These are phyloP conservation scores for slime mould (Dictyostelium discoideum) DNA, from an alignment of 78 protist genomes.

Conservation along the genomic window DNA sequence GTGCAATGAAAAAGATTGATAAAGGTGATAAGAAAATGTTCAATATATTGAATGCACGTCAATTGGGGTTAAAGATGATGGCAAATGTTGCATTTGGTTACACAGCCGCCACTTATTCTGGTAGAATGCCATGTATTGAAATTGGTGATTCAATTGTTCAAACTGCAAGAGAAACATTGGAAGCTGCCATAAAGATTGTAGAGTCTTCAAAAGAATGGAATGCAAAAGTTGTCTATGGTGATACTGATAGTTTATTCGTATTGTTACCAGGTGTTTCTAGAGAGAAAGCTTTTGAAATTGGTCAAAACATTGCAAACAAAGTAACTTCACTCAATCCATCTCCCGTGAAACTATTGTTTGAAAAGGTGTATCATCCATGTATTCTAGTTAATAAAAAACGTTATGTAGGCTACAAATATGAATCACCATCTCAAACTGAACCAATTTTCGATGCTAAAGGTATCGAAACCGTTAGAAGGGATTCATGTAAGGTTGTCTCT, in stretches of 20 bases:
- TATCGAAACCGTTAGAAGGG: constrained; percentile 96
- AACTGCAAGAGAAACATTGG: constrained; percentile 93
- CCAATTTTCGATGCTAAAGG: constrained; percentile 97
- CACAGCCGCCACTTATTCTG: constrained; percentile 95
- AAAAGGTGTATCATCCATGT: constrained; percentile 97
- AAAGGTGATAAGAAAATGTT: constrained; percentile 14
- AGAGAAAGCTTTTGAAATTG: constrained; percentile 91
- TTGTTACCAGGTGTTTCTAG: constrained; percentile 82
- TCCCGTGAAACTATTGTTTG: constrained; percentile 94
- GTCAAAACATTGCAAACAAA: constrained; percentile 85
- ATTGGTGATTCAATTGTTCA: constrained; percentile 98
- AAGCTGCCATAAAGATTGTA: constrained; percentile 85
- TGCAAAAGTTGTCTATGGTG: constrained; percentile 98
- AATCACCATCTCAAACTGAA: constrained; percentile 50
- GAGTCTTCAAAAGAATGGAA: constrained; percentile 67
- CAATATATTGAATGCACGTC: constrained; percentile 91
- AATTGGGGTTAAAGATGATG: constrained; percentile 96
- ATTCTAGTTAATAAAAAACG: constrained; percentile 96
- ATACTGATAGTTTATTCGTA: constrained; percentile 98
- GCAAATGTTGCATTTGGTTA: constrained; percentile 99
- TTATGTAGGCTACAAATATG: constrained; percentile 93
- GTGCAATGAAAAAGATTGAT: constrained; percentile 84
- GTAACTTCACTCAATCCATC: constrained; percentile 91
- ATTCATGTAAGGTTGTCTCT: constrained; percentile 89
- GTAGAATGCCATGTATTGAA: constrained; percentile 99